phyloP scores from a whole-genome alignment of 2,329 filamentous ascomycete genomes.

The Hirsutella minnesotensis region DNA sequence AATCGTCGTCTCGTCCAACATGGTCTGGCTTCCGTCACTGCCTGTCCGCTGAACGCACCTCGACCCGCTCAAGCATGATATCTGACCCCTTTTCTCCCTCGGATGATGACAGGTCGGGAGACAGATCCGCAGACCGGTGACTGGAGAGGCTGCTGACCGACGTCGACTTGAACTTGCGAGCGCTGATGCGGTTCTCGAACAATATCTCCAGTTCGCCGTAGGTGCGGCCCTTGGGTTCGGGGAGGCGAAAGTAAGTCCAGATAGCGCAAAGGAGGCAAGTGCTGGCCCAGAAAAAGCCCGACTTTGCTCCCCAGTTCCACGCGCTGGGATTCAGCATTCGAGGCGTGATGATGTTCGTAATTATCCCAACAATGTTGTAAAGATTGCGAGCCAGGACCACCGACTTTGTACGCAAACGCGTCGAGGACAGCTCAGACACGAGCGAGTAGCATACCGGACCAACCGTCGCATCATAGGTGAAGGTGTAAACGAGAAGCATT shows the following conservation, averaged over 20 bases:
- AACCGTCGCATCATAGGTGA: constrained; percentile 27
- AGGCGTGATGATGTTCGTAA: constrained; percentile 32
- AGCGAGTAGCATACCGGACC: constrained; percentile 68
- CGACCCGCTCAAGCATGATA: constrained; percentile 8
- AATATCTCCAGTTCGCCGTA: constrained; percentile 44
- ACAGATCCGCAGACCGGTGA: too few species aligned
- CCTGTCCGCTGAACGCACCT: not conserved
- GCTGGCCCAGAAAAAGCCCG: constrained; percentile 32
- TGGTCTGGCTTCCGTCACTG: not conserved
- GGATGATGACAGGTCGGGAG: not conserved
- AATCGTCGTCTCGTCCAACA: not conserved
- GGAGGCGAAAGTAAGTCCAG: constrained; percentile 41
- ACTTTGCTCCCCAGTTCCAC: constrained; percentile 36
- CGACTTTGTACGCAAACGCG: constrained; percentile 32
- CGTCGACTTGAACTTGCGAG: constrained; percentile 27
- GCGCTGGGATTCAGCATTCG: constrained; percentile 34
- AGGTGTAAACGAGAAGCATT: constrained; percentile 30
- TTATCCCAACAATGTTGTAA: constrained; percentile 37
- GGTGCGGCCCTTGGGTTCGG: constrained; percentile 41
- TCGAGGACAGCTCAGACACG: constrained; percentile 43
- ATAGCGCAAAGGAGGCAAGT: constrained; percentile 31
- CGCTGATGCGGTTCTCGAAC: constrained; percentile 32
- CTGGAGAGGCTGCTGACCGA: constrained; percentile 13
- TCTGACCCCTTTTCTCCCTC: constrained; percentile 11
- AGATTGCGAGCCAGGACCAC: constrained; percentile 31